Conservation (phyloP, 2,329 filamentous ascomycete genomes). For the Rutstroemia sp. region DNA sequence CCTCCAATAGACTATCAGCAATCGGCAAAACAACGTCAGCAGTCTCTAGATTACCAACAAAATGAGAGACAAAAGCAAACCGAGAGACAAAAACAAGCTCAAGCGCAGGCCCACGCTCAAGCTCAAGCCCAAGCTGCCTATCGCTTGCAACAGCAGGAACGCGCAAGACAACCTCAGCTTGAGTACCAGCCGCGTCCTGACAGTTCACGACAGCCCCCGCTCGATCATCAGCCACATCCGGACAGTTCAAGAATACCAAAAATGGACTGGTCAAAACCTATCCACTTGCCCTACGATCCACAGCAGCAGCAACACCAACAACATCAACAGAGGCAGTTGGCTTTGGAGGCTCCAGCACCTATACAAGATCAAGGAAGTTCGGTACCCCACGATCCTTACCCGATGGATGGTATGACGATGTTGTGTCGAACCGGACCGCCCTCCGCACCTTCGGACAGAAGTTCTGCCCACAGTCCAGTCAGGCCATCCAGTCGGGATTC, state of each 20-base stretch:
- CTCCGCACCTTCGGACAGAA: conserved; percentile 62
- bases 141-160: conserved; percentile 7
- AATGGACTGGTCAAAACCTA: conserved; percentile 10
- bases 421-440: conserved; percentile 73
- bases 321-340: conserved; percentile 13
- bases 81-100: conserved; percentile 9
- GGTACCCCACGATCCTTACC: conserved; percentile 88
- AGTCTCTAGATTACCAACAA: conserved; percentile 6
- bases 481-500: conserved; percentile 81
- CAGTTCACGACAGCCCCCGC: conserved; percentile 15
- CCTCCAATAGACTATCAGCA: conserved; percentile 1
- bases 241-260: conserved; percentile 10
- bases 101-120: neutral
- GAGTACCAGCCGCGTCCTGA: conserved; percentile 12
- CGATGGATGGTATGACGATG: conserved; percentile 95
- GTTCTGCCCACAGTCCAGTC: conserved; percentile 56
- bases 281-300: conserved; percentile 9
- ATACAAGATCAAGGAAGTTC: conserved; percentile 52
- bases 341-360: conserved; percentile 45
- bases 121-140: conserved; percentile 3
- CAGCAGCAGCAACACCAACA: neutral
- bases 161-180: conserved; percentile 11
- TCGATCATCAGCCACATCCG: conserved; percentile 13
- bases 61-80: conserved; percentile 6
- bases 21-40: conserved; percentile 2